phyloP scores from a whole-genome alignment of 768 basidiomycete genomes.

The Termitomyces sp. region DNA sequence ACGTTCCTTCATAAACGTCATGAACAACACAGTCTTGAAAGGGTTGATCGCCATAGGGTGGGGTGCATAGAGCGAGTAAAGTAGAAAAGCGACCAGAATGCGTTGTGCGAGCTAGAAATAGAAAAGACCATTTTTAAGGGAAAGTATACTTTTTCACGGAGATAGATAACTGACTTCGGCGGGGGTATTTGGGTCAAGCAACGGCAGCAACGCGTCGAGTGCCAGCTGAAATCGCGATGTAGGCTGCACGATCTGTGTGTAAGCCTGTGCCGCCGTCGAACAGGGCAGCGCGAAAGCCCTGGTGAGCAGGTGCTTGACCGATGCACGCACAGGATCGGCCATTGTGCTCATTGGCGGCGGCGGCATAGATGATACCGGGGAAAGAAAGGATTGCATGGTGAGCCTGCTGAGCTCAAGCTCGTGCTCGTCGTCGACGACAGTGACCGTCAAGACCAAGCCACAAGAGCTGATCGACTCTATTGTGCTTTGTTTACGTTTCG shows the following conservation, averaged over 20 bases:
- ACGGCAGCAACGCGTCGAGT: constrained; percentile 75
- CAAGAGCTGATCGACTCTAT: constrained; percentile 12
- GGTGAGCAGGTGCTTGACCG: constrained; percentile 66
- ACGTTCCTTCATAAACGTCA: constrained; percentile 67
- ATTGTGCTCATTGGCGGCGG: constrained; percentile 20
- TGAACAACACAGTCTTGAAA: constrained; percentile 71
- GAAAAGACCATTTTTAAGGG: constrained; percentile 5
- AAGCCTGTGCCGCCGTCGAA: constrained; percentile 74
- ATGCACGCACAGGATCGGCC: constrained; percentile 54
- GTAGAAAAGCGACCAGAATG: constrained; percentile 76
- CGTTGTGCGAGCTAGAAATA: constrained; percentile 60
- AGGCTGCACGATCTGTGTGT: constrained; percentile 72
- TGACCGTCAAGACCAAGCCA: constrained; percentile 20
- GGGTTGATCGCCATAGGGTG: constrained; percentile 80
- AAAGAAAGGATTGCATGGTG: constrained; percentile 27
- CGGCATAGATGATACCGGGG: constrained; percentile 22
- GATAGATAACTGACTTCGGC: constrained; percentile 45
- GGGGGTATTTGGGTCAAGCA: constrained; percentile 54
- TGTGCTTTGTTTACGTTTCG: constrained; percentile 16
- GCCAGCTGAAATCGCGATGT: constrained; percentile 81
- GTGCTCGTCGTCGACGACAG: constrained; percentile 19
- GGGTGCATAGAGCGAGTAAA: constrained; percentile 78
- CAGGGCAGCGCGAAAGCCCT: constrained; percentile 71
- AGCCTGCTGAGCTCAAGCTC: constrained; percentile 23
- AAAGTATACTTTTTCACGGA: constrained; percentile 5